Evolutionary conservation across 371 early-diverging fungal species (phyloP).

Genomic region (Blyttiomyces sp.): DNA sequence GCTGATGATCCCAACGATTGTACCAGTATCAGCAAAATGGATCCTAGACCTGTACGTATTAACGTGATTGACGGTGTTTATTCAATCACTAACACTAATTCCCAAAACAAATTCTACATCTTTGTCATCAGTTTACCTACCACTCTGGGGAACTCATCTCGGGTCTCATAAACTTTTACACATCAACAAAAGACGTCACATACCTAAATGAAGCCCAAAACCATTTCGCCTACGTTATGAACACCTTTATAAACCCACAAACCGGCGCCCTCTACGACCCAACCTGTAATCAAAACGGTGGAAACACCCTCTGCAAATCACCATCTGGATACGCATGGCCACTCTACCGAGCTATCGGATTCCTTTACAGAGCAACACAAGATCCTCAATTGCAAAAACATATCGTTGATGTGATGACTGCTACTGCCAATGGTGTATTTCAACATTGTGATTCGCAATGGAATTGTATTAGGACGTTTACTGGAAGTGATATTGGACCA

Average conservation of each 20-base stretch:
- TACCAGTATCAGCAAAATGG: not conserved
- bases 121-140: conserved; percentile 8
- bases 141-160: conserved; percentile 7
- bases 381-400: not conserved
- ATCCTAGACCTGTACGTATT: not conserved
- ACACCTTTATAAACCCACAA: not conserved
- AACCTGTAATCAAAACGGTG: not conserved
- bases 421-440: conserved; percentile 4
- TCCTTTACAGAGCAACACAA: not conserved
- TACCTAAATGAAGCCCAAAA: conserved; percentile 14
- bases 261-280: conserved; percentile 3
- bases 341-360: conserved; percentile 10
- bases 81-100: too few relatives aligned
- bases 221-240: not conserved
- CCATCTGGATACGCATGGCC: conserved; percentile 8
- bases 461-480: not conserved
- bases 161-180: conserved; percentile 1
- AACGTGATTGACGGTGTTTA: not conserved
- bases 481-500: not conserved
- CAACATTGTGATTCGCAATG: not conserved
- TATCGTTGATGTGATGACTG: not conserved
- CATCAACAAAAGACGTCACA: conserved; percentile 1
- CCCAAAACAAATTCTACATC: too few relatives aligned
- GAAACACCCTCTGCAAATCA: not conserved
- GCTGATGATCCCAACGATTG: not conserved